Base-by-base conservation (phyloP, 345 rosid species). In the Eutrema yunnanense region DNA sequence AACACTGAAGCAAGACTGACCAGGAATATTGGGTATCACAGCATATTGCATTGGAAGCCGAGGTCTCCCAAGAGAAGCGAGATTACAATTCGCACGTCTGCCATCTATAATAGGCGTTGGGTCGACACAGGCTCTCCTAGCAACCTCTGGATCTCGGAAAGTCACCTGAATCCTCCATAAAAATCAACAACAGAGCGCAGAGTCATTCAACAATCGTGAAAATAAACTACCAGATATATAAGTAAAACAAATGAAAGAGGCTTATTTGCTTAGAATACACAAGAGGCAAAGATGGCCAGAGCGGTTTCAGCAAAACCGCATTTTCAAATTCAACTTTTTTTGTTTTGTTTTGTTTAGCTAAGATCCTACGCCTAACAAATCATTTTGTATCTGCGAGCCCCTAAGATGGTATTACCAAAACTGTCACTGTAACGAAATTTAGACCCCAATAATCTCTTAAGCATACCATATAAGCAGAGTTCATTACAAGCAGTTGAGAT, bases 81-180 rank as follows among this genome's bases (percentile, higher is more conserved):
- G 82, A 87, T 95, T 95, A 77, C 99, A 95, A 68, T 95, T 95
- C 0, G 99, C 96, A 9, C 94, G 88, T 71, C 99, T 81, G 41
- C 99, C 99, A 82, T 95, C 98, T 63, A 95, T 95, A 33, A 92
- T 46, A 2, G 98, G 99, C 52, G 84, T 74, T 46, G 94, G 92
- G 75, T 95, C 94, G 38, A 64, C 89, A 75, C 99, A 95, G 52
- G 99, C 99, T 78, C 92, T 87, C 86, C 87, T 83, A 57, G 99
- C 99, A 71, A 96, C 86, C 75, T 95, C 99, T 14, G 96, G 92
- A 67, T 95, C 99, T 78, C 90, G 86, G 81, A 89, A 95, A 74
- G 98, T 95, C 78, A 95, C 99, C 99, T 95, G 80, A 67, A 81
- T 88, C 83, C 88, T 87, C 98, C 90, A 84, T 71, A 81, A 49